Evolutionary conservation across 1,284 basidiomycete species (phyloP), one percentile per base, ranked within the genome.

Genomic region (Boletellus deceptivus): DNA sequence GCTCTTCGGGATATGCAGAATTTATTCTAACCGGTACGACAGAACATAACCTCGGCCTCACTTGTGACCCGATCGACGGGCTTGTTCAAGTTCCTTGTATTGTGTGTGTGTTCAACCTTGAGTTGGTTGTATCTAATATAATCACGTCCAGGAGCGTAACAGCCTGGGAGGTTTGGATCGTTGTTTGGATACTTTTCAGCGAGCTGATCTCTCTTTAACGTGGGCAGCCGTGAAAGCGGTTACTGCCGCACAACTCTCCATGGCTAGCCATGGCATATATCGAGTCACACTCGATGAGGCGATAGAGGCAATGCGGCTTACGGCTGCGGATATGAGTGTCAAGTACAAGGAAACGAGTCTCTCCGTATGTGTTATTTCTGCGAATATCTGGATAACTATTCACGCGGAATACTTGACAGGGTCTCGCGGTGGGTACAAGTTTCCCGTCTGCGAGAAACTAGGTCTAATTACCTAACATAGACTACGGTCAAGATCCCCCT

Each of bases 61-160:
- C 93, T 2, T 96, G 93, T 67, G 93, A 97, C 69, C 94, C 94
- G 2, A 88, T 95, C 52, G 91, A 92, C 63, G 93, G 93, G 0
- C 79, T 94, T 9, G 93, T 96, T 0, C 93, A 98, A 70, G 91
- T 97, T 8, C 94, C 95, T 1, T 98, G 92, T 64, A 94, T 96
- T 57, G 91, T 93, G 70, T 13, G 29, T 57, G 84, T 75, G 20
- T 24, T 41, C 34, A 25, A 42, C 33, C 47, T 57, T 50, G 17
- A 53, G 22, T 48, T 46, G 35, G 18, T 38, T 25, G 18, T 10
- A 20, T 27, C 43, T 59, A n/a, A 58, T 43, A 1, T 16, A 49
- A 11, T 20, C 11, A 35, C 42, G 6, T 27, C 7, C 57, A 89
- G 83, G 91, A 93, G 70, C 79, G 91, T 20, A 94, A 93, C 63